Percentiles rank a stretch among this genome's conserved stretches.
These are phyloP conservation scores for Phytophthora boehmeriae DNA, from an alignment of 352 stramenopile species.

Conservation along the genomic window DNA sequence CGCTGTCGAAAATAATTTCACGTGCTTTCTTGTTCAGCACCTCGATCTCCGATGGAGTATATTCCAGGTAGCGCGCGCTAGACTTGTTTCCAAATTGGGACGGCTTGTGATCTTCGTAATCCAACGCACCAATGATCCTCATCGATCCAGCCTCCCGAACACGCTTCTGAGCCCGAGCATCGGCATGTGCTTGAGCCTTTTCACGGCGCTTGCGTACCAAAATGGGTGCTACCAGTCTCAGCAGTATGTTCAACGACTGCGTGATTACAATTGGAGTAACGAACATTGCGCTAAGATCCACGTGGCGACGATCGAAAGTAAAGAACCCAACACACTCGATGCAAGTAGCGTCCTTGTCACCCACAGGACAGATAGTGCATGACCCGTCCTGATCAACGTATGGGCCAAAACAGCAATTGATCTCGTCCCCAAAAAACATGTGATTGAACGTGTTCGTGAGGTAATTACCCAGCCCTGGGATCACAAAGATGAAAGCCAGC, in stretches of 20 bases:
- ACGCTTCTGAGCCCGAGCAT: constrained; percentile 68
- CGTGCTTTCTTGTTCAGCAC: constrained; percentile 72
- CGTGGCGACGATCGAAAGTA: constrained; percentile 84
- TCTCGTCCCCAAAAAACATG: constrained; percentile 77
- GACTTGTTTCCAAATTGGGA: constrained; percentile 81
- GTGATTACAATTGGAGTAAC: constrained; percentile 88
- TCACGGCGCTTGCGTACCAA: constrained; percentile 73
- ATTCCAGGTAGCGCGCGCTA: constrained; percentile 68
- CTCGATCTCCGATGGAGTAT: constrained; percentile 63
- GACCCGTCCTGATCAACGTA: constrained; percentile 78
- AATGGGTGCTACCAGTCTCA: constrained; percentile 70
- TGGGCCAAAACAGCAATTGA: constrained; percentile 89
- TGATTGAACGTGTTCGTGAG: constrained; percentile 88
- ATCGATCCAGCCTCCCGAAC: constrained; percentile 73
- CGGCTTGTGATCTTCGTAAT: constrained; percentile 74
- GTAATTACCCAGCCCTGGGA: constrained; percentile 81
- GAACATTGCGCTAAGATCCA: constrained; percentile 88
- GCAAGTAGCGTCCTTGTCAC: constrained; percentile 67
- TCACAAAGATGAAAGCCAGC: constrained; percentile 89
- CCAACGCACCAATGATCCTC: constrained; percentile 82
- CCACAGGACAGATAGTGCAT: constrained; percentile 69
- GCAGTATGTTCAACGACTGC: constrained; percentile 77
- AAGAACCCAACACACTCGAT: constrained; percentile 83
- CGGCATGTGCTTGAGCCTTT: constrained; percentile 57
- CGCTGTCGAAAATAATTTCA: constrained; percentile 73